phyloP scores from a whole-genome alignment of 2,329 filamentous ascomycete genomes.

The Alternaria solani region DNA sequence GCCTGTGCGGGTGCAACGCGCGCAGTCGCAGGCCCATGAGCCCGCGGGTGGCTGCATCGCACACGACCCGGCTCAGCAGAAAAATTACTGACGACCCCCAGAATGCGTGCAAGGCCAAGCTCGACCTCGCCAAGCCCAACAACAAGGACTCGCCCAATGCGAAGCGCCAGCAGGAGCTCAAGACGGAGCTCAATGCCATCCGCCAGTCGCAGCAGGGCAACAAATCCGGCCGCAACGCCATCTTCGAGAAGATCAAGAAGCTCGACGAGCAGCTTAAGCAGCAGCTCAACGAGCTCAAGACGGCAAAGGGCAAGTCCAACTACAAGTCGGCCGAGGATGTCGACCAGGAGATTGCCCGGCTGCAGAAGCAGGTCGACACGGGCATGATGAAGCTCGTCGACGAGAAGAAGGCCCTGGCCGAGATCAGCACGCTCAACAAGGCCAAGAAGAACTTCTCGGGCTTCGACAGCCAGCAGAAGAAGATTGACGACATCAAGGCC shows the following conservation, averaged over 20 bases:
- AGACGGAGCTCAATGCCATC: constrained; percentile 82
- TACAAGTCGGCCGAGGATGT: constrained; percentile 92
- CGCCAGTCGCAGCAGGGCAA: constrained; percentile 85
- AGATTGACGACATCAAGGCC: constrained; percentile 84
- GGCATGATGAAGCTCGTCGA: constrained; percentile 96
- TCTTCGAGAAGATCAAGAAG: constrained; percentile 90
- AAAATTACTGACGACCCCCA: constrained; percentile 50
- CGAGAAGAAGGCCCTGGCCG: constrained; percentile 89
- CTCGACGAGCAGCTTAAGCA: constrained; percentile 89
- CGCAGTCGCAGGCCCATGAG: constrained; percentile 8
- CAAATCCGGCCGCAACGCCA: constrained; percentile 80
- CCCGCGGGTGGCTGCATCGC: constrained; percentile 26
- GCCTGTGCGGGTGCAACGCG: background rate
- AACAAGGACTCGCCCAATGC: constrained; percentile 81
- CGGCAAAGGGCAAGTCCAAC: constrained; percentile 76
- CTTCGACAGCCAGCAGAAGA: constrained; percentile 85
- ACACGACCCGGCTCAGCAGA: background rate
- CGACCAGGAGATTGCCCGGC: constrained; percentile 78
- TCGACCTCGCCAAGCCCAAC: constrained; percentile 82
- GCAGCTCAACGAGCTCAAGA: constrained; percentile 86
- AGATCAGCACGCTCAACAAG: constrained; percentile 85
- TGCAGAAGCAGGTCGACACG: constrained; percentile 86
- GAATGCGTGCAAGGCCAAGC: constrained; percentile 87
- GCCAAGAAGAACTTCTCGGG: constrained; percentile 88
- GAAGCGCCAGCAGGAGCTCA: constrained; percentile 86